These are phyloP conservation scores for Amphicarpaea edgeworthii DNA, from an alignment of 306 rosid genomes.

Conservation along the genomic window DNA sequence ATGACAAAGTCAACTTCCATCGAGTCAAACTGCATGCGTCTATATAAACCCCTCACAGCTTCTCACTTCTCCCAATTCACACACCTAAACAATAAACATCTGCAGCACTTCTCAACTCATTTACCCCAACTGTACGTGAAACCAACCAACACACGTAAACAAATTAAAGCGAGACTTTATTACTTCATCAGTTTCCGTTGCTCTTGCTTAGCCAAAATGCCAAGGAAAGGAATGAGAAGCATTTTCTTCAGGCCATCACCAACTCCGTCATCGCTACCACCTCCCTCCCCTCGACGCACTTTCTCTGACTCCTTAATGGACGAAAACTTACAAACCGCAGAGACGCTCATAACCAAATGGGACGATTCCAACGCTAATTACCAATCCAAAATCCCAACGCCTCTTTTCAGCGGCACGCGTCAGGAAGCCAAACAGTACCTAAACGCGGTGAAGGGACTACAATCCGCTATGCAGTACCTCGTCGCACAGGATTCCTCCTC, in stretches of 20 bases:
- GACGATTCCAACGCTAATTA: slow-evolving; percentile 31
- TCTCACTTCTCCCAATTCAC: neutral
- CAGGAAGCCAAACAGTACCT: slow-evolving; percentile 70
- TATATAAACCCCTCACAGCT: slow-evolving; percentile 31
- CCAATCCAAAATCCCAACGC: neutral
- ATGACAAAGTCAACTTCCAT: neutral
- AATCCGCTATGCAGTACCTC: slow-evolving; percentile 71
- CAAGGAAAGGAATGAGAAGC: slow-evolving; percentile 61
- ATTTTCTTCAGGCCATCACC: slow-evolving; percentile 51
- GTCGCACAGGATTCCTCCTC: slow-evolving; percentile 53
- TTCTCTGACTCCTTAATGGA: slow-evolving; percentile 66
- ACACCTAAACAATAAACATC: neutral
- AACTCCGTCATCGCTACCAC: slow-evolving; percentile 44
- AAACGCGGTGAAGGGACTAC: slow-evolving; percentile 65
- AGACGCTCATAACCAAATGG: slow-evolving; percentile 63
- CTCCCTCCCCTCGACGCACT: slow-evolving; percentile 56
- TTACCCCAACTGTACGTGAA: too few species aligned
- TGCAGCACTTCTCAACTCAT: too few species aligned
- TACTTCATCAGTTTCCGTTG: too few species aligned
- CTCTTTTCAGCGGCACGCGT: slow-evolving; percentile 66
- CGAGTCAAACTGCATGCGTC: neutral
- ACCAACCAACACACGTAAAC: neutral
- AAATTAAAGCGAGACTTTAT: neutral
- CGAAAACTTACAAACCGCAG: slow-evolving; percentile 63
- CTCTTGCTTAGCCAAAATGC: slow-evolving; percentile 31